Conservation (phyloP, 495 filamentous ascomycete genomes). For the Pseudevernia furfuracea region DNA sequence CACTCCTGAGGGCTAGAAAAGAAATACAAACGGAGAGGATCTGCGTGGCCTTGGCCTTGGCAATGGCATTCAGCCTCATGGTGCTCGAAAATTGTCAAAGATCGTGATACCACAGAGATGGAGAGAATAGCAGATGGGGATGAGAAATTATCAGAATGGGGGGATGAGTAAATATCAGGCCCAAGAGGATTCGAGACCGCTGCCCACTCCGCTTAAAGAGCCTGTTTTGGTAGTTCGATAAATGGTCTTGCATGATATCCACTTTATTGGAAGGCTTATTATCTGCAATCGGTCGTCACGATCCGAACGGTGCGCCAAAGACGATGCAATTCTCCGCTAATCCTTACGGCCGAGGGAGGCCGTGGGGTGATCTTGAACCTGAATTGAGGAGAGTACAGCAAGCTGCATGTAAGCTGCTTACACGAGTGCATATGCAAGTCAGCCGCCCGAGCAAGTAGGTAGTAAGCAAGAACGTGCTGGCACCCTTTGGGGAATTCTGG, state of each 20-base stretch:
- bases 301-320: not conserved
- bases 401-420: not conserved
- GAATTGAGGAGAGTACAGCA: not conserved
- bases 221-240: not conserved
- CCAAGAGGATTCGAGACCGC: not conserved
- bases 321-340: constrained; percentile 1
- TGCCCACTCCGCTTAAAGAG: not conserved
- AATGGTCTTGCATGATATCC: not conserved
- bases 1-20: constrained; percentile 5
- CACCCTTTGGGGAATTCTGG: no score
- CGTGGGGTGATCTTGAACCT: not conserved
- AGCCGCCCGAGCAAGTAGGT: not conserved
- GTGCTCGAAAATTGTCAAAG: not conserved
- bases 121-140: not conserved
- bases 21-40: constrained; percentile 3
- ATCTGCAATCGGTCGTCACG: not conserved
- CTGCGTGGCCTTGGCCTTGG: constrained; percentile 8
- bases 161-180: not conserved
- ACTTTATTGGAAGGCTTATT: not conserved
- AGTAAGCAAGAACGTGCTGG: not conserved
- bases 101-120: not conserved
- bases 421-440: constrained; percentile 1
- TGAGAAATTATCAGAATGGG: not conserved
- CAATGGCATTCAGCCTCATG: not conserved
- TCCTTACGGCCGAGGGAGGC: not conserved